phyloP scores from a whole-genome alignment of 768 basidiomycete species.

The Boletus patriciae region DNA sequence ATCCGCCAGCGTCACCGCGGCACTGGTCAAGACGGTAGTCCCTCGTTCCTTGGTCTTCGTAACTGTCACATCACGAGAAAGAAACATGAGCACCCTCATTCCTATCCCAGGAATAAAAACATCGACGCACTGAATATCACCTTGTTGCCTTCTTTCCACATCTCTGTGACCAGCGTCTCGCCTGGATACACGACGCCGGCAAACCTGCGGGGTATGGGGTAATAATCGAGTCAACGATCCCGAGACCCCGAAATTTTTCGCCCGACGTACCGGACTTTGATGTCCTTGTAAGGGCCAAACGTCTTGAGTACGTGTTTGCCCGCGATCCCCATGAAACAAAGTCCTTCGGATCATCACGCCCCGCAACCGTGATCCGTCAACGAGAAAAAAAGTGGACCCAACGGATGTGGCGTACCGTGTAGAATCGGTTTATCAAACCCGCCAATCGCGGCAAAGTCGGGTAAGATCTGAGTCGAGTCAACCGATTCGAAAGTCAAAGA shows the following conservation, averaged over 20 bases:
- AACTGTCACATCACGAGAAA: conserved; percentile 40
- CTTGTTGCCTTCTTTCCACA: conserved; percentile 96
- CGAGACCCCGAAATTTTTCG: neutral
- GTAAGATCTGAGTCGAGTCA: conserved; percentile 62
- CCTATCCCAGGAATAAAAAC: neutral
- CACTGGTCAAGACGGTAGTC: conserved; percentile 68
- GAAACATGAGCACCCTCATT: neutral
- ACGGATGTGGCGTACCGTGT: conserved; percentile 46
- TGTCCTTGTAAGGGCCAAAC: conserved; percentile 84
- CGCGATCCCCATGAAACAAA: conserved; percentile 91
- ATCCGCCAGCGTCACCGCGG: conserved; percentile 72
- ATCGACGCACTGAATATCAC: conserved; percentile 86
- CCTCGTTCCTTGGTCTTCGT: conserved; percentile 88
- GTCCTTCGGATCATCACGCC: conserved; percentile 40
- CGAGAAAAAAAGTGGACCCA: neutral
- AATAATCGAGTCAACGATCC: neutral
- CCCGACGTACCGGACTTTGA: conserved; percentile 81
- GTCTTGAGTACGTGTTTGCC: conserved; percentile 89
- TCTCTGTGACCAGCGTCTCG: conserved; percentile 91
- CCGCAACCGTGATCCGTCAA: neutral
- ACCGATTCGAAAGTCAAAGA: conserved; percentile 1
- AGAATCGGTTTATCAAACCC: conserved; percentile 91
- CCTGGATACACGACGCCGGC: conserved; percentile 92
- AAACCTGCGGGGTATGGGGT: conserved; percentile 49
- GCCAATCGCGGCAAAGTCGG: conserved; percentile 92